Evolutionary conservation across 495 filamentous ascomycete species (phyloP), one percentile per base, ranked within the genome.

Genomic region (Achaetomiella virescens): DNA sequence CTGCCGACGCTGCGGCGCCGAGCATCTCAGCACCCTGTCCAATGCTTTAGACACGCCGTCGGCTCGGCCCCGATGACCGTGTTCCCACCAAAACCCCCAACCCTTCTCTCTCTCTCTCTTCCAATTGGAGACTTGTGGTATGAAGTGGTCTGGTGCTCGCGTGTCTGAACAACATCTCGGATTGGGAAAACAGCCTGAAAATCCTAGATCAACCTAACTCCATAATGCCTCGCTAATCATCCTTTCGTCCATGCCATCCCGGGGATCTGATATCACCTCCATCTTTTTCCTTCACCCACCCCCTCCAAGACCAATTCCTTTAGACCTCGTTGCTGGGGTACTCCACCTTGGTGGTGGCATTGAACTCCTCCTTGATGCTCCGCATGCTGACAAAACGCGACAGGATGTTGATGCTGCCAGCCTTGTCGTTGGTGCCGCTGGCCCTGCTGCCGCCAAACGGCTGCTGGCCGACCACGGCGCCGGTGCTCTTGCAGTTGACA

Each of bases 341-440:
- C 43, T 62, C 72, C 51, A 96, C 90, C 67, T 77, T 78, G 48
- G 76, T 75, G 31, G 81, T 84, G 1, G 82, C 76, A 55, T 78
- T 70, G 60, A 91, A 95, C 77, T 95, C 90, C 81, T 96, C 90
- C 81, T 95, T 96, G 63, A 96, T 85, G 40, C 87, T 88, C 59
- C 90, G 78, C 71, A 85, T 73, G 71, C 87, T 91, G 20, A 93
- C 88, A 66, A 95, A 96, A 45, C 90, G 76, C 27, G 78, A 80
- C 59, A 96, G 66, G 49, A 96, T 69, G 66, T 83, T 87, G 55
- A 78, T 76, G 66, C 86, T 90, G 15, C 90, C 90, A 9, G 90
- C 90, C 79, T 96, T 96, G 72, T 96, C 90, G 62, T 93, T 93
- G 42, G 90, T 96, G 14, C 90, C 90, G 61, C 87, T 91, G 10